phyloP scores from a whole-genome alignment of 352 stramenopile species.

The Phytopythium cucurbitacearum region DNA sequence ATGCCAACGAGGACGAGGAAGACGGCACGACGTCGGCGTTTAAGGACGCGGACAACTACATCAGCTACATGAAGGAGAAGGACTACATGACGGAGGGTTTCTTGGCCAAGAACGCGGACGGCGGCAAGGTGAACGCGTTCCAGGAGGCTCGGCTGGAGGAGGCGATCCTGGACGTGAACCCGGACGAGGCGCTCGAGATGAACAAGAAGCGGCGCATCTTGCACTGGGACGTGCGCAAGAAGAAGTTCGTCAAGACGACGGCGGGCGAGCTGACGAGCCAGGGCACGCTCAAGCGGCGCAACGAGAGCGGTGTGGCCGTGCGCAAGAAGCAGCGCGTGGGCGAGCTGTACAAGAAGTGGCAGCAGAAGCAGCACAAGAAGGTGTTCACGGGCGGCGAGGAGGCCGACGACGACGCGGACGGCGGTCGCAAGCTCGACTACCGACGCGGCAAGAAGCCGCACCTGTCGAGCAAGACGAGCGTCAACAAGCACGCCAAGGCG shows the following conservation, averaged over 20 bases:
- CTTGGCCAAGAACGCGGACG: conserved; percentile 63
- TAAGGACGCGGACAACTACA: conserved; percentile 85
- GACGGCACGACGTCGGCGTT: conserved; percentile 32
- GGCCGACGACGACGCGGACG: conserved; percentile 44
- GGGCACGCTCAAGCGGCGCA: conserved; percentile 79
- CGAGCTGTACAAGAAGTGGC: conserved; percentile 93
- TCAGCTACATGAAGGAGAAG: conserved; percentile 77
- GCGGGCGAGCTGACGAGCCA: conserved; percentile 85
- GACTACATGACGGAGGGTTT: conserved; percentile 78
- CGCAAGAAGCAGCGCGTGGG: conserved; percentile 87
- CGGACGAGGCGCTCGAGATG: conserved; percentile 96
- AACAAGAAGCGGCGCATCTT: conserved; percentile 97
- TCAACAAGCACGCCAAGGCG: conserved; percentile 79
- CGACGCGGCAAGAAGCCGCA: conserved; percentile 73
- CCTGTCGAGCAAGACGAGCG: conserved; percentile 31
- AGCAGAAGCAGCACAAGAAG: conserved; percentile 87
- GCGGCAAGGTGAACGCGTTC: conserved; percentile 76
- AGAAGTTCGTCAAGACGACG: conserved; percentile 94
- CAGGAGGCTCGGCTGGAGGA: conserved; percentile 90
- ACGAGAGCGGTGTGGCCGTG: conserved; percentile 77
- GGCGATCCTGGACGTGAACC: conserved; percentile 97
- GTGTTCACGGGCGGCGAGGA: conserved; percentile 73
- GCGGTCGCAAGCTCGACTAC: conserved; percentile 64
- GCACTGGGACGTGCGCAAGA: conserved; percentile 98
- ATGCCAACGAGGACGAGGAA: conserved; percentile 21